Percentiles rank a stretch among this genome's conserved stretches.
phyloP scores from a whole-genome alignment of 441 rosid genomes.

The Bruguiera hainesii region DNA sequence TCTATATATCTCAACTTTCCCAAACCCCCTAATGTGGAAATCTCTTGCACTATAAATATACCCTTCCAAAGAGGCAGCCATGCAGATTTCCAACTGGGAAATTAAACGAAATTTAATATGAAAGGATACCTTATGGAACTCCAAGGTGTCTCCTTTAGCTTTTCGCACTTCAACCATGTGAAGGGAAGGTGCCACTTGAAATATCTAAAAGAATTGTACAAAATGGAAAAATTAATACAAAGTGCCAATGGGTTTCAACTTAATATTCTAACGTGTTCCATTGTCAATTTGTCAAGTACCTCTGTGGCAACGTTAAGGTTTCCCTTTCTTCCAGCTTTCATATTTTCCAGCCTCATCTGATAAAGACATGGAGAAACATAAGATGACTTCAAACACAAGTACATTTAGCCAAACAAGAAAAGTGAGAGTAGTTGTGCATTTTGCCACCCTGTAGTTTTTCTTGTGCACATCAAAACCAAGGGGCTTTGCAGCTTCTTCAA shows the following conservation, averaged over 20 bases:
- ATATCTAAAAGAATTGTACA: slow-evolving; percentile 42
- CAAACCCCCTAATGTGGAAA: too few relatives aligned
- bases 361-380: slow-evolving; percentile 16
- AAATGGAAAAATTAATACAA: not conserved
- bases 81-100: not conserved
- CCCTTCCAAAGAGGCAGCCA: not conserved
- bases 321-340: slow-evolving; percentile 93
- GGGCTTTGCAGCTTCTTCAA: slow-evolving; percentile 94
- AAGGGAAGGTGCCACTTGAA: slow-evolving; percentile 91
- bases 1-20: too few relatives aligned
- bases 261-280: not conserved
- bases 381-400: not conserved
- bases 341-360: slow-evolving; percentile 86
- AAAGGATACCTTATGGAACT: slow-evolving; percentile 74
- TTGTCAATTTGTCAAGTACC: slow-evolving; percentile 33
- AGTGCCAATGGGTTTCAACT: not conserved
- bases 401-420: not conserved
- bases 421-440: not conserved
- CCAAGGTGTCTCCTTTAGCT: slow-evolving; percentile 92
- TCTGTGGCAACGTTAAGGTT: slow-evolving; percentile 85
- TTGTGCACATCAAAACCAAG: slow-evolving; percentile 95
- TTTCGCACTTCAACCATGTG: slow-evolving; percentile 96
- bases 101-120: not conserved
- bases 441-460: slow-evolving; percentile 82
- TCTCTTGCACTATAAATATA: too few relatives aligned